Conservation (phyloP, 139 green algal species). For the Chlorella sp. region DNA sequence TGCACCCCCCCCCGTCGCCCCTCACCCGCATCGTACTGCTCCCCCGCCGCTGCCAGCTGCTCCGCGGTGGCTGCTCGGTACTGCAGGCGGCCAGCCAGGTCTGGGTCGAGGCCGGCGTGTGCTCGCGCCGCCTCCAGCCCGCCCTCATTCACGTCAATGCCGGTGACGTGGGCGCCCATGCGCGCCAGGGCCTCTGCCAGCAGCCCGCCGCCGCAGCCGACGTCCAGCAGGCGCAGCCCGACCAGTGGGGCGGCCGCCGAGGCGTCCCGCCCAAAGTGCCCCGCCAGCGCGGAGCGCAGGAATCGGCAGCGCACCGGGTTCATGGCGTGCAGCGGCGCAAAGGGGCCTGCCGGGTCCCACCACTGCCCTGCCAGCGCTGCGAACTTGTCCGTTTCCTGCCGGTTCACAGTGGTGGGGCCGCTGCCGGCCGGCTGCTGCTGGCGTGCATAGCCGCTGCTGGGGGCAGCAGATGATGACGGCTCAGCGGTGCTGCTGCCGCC, state of each 20-base stretch:
- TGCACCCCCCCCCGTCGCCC: slow-evolving; percentile 56
- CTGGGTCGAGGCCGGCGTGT: slow-evolving; percentile 50
- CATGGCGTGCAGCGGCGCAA: slow-evolving; percentile 87
- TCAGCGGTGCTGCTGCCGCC: neutral
- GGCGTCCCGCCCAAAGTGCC: slow-evolving; percentile 39
- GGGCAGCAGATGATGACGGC: neutral
- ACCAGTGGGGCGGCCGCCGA: slow-evolving; percentile 37
- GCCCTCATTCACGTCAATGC: slow-evolving; percentile 64
- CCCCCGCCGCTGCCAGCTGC: slow-evolving; percentile 57
- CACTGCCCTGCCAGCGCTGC: slow-evolving; percentile 75
- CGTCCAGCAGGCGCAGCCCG: slow-evolving; percentile 78
- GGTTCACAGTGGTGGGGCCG: slow-evolving; percentile 61
- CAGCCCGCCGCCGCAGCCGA: slow-evolving; percentile 92
- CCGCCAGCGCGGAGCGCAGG: slow-evolving; percentile 68
- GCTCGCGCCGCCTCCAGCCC: slow-evolving; percentile 43
- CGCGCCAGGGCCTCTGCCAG: slow-evolving; percentile 83
- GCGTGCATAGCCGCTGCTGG: neutral
- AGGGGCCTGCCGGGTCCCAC: slow-evolving; percentile 84
- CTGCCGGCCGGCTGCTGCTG: neutral
- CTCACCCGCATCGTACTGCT: slow-evolving; percentile 53
- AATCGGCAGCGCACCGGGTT: slow-evolving; percentile 87
- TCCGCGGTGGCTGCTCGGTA: slow-evolving; percentile 48
- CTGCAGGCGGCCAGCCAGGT: slow-evolving; percentile 35
- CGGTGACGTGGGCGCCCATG: slow-evolving; percentile 77
- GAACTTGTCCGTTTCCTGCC: slow-evolving; percentile 87